phyloP scores from a whole-genome alignment of 208 protist genomes.

The Wallacemonas sp. region DNA sequence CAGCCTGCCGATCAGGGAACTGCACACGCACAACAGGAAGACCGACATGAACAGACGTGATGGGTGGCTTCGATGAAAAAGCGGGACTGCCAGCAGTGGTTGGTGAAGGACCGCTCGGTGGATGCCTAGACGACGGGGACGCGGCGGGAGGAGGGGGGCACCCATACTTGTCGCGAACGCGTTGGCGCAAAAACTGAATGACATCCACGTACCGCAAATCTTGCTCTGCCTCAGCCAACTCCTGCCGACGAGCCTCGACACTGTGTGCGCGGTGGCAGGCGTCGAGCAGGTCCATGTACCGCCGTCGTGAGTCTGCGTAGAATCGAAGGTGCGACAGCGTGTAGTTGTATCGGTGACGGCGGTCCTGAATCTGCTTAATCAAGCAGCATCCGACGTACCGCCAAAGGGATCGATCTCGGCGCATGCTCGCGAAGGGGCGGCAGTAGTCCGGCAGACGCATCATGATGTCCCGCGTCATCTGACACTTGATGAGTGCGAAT shows the following conservation, averaged over 20 bases:
- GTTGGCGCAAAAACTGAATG: constrained; percentile 55
- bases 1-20: constrained; percentile 34
- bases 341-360: constrained; percentile 70
- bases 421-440: constrained; percentile 45
- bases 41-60: constrained; percentile 51
- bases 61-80: constrained; percentile 1
- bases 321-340: constrained; percentile 73
- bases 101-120: neutral
- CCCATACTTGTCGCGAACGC: constrained; percentile 48
- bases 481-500: constrained; percentile 42
- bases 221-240: constrained; percentile 66
- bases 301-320: constrained; percentile 51
- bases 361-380: constrained; percentile 50
- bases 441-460: constrained; percentile 54
- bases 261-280: constrained; percentile 51
- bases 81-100: neutral
- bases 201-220: constrained; percentile 79
- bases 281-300: constrained; percentile 73
- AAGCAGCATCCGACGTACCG: constrained; percentile 52
- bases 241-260: constrained; percentile 37
- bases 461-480: constrained; percentile 43
- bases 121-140: neutral
- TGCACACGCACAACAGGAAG: constrained; percentile 34
- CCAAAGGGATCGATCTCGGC: constrained; percentile 50
- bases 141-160: neutral